phyloP scores from a whole-genome alignment of 2,329 filamentous ascomycete genomes.

The Metarhizium anisopliae region DNA sequence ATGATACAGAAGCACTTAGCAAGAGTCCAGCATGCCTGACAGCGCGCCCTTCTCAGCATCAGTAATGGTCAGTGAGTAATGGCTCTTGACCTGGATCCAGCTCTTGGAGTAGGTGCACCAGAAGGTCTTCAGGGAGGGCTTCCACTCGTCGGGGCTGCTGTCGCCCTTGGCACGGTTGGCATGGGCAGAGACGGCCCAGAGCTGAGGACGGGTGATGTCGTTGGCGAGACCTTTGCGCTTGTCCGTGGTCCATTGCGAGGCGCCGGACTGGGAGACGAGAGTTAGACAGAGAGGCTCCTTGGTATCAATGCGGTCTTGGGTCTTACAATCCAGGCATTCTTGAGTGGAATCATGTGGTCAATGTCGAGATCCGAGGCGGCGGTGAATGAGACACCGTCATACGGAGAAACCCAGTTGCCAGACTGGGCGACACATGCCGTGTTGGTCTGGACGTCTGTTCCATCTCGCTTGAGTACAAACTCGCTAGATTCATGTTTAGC shows the following conservation, averaged over 20 bases:
- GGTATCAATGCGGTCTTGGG: background rate
- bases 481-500: conserved; percentile 33
- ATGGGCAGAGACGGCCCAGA: conserved; percentile 69
- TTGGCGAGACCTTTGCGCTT: conserved; percentile 65
- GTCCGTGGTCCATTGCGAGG: conserved; percentile 60
- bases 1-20: conserved; percentile 10
- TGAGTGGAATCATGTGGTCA: conserved; percentile 74
- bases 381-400: conserved; percentile 65
- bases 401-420: conserved; percentile 63
- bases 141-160: conserved; percentile 64
- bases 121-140: conserved; percentile 59
- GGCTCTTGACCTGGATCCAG: conserved; percentile 72
- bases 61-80: conserved; percentile 61
- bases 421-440: conserved; percentile 52
- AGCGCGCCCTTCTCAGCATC: conserved; percentile 63
- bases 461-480: conserved; percentile 65
- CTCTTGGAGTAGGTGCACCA: conserved; percentile 71
- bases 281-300: background rate
- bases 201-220: conserved; percentile 65
- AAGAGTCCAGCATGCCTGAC: conserved; percentile 28
- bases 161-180: conserved; percentile 72
- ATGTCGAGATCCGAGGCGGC: conserved; percentile 65
- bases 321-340: conserved; percentile 67
- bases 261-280: conserved; percentile 48
- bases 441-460: conserved; percentile 49